Evolutionary conservation across 345 rosid species (phyloP).

Genomic region (Erodium maritimum): DNA sequence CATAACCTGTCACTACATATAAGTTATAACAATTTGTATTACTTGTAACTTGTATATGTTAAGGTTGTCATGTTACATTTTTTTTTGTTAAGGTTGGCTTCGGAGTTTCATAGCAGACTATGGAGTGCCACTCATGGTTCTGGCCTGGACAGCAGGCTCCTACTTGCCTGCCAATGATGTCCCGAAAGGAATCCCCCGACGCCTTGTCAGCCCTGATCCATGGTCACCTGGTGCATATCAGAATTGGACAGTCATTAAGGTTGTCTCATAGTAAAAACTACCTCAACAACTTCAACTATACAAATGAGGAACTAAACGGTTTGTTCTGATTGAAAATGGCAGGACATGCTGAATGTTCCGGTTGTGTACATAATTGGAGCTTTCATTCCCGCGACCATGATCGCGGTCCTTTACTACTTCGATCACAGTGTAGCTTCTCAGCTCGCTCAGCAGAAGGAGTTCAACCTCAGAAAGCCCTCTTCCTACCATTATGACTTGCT

Average conservation of each 20-base stretch:
- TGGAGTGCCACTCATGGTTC: constrained; percentile 92
- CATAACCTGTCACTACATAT: neutral
- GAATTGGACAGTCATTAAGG: constrained; percentile 87
- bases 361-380: constrained; percentile 76
- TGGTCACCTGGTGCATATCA: constrained; percentile 91
- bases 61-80: neutral
- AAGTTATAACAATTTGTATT: too few relatives aligned
- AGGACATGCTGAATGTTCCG: constrained; percentile 85
- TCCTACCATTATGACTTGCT: constrained; percentile 87
- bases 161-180: constrained; percentile 65
- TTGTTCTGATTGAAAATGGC: constrained; percentile 8
- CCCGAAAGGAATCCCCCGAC: constrained; percentile 85
- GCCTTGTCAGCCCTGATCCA: constrained; percentile 89
- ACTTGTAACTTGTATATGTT: too few relatives aligned
- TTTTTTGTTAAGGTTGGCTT: constrained; percentile 48
- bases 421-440: constrained; percentile 99
- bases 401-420: constrained; percentile 88
- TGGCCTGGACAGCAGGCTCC: constrained; percentile 81
- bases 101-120: constrained; percentile 86
- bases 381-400: constrained; percentile 92
- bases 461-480: constrained; percentile 85
- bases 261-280: neutral
- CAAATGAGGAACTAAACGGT: too few relatives aligned
- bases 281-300: too few relatives aligned
- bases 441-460: constrained; percentile 89